Evolutionary conservation across 139 green algal genomes (phyloP), one percentile per base, ranked within the genome.

Genomic region (Chlorella sp.): DNA sequence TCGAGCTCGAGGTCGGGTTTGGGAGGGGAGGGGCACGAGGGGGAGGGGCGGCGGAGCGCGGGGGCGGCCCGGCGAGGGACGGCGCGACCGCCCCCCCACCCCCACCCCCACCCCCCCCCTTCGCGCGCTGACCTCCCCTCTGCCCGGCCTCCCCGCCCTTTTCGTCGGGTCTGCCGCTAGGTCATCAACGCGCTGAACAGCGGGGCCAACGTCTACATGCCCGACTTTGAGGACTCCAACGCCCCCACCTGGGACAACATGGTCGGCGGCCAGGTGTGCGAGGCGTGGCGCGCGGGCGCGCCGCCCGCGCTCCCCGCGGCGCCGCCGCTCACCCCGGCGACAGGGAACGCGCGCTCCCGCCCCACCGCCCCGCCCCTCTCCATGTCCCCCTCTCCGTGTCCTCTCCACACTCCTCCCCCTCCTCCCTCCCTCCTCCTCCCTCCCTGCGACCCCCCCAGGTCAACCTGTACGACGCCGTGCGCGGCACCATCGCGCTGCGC

Each of bases 181-280:
- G 89, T 97, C 43, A 97, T 97, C 86, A 97, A 97, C 68, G 92
- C 92, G 12, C 82, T 97, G 46, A 95, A 95, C 82, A 65, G 69
- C 40, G 92, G 92, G 35, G 91, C 91, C 33, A 89, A 76, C n/a
- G 83, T 91, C 63, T 97, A 88, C 87, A 97, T 97, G 92, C 86
- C 90, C 5, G 90, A 94, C 79, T 95, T 95, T 80, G 90, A 95
- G 80, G 93, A 97, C 76, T 94, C 88, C 48, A 91, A 93, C 76
- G 84, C 87, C 25, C 93, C 93, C 53, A 94, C 91, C 21, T 97
- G 93, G 93, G 31, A 56, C 36, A 77, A 77, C 68, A 41, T 77
- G 68, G 35, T 82, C 4, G 27, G 56, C 25, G 77, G 77, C 25
- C 74, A 80, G 74, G 73, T 79, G 73, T 25, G 67, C 3, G 5